Conservation (phyloP, 768 basidiomycete species). For the Infundibulicybe gibba region DNA sequence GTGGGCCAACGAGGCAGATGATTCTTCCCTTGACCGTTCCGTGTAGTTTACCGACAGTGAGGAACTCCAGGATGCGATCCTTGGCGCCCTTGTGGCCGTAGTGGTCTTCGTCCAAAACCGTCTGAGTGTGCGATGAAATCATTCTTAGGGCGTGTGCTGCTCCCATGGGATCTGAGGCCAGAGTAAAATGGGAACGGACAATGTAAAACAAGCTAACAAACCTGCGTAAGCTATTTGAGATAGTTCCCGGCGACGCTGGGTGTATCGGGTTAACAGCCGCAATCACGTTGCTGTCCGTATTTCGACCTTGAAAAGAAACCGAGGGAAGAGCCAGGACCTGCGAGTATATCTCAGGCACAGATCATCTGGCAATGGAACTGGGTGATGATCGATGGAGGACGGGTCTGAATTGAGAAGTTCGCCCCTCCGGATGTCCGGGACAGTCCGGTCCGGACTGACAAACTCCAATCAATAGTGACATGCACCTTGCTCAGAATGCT, state of each 20-base stretch:
- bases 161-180: conserved; percentile 86
- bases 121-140: conserved; percentile 82
- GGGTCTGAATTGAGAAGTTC: no score
- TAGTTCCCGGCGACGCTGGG: conserved; percentile 89
- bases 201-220: conserved; percentile 17
- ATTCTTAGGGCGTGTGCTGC: conserved; percentile 88
- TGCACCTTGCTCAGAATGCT: no score
- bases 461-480: no score
- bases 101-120: no score
- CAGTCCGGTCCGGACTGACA: no score
- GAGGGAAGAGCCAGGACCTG: conserved; percentile 94
- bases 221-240: conserved; percentile 89
- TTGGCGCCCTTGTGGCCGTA: no score
- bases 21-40: conserved; percentile 95
- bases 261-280: conserved; percentile 86
- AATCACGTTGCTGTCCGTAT: conserved; percentile 90
- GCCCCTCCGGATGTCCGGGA: no score
- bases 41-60: conserved; percentile 88
- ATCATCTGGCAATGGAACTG: no score
- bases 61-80: no score
- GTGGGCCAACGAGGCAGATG: no score
- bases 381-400: conserved; percentile 63
- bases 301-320: conserved; percentile 92
- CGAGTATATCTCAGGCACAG: conserved; percentile 88
- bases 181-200: conserved; percentile 1